A percentile compares a stretch with the other conserved stretches of the same genome.
These are phyloP conservation scores for Penstemon davidsonii DNA, from an alignment of 257 asterid species.

Conservation along the genomic window DNA sequence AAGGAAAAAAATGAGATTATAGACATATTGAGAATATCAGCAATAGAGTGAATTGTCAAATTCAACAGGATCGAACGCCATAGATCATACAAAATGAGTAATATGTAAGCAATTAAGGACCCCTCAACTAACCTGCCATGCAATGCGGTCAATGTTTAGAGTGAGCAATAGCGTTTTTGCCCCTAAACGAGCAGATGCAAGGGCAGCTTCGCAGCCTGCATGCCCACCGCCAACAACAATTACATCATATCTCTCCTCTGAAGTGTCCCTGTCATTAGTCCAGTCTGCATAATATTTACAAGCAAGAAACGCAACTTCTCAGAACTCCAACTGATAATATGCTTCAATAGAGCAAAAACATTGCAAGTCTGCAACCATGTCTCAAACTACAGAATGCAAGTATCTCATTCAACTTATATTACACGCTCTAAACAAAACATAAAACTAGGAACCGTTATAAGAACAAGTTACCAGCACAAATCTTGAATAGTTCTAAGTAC, in stretches of 20 bases:
- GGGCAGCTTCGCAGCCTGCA: constrained; percentile 99
- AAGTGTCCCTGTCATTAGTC: constrained; percentile 38
- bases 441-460: constrained; percentile 7
- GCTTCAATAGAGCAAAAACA: not conserved
- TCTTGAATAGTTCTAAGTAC: not conserved
- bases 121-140: constrained; percentile 80
- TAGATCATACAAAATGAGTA: not conserved
- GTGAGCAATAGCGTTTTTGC: constrained; percentile 95
- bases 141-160: constrained; percentile 91
- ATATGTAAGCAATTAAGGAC: not conserved
- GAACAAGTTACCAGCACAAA: constrained; percentile 10
- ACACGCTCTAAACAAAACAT: not conserved
- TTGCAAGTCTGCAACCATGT: not conserved
- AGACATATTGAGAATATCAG: too few relatives aligned
- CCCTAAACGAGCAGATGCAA: constrained; percentile 95
- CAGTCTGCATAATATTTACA: constrained; percentile 42
- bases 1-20: not conserved
- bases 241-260: constrained; percentile 80
- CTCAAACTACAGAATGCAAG: not conserved
- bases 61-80: not conserved
- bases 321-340: not conserved
- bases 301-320: constrained; percentile 17
- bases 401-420: not conserved
- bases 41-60: not conserved
- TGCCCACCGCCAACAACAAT: constrained; percentile 99